Evolutionary conservation across 208 protist species (phyloP).

Genomic region (Willaertia magna): DNA sequence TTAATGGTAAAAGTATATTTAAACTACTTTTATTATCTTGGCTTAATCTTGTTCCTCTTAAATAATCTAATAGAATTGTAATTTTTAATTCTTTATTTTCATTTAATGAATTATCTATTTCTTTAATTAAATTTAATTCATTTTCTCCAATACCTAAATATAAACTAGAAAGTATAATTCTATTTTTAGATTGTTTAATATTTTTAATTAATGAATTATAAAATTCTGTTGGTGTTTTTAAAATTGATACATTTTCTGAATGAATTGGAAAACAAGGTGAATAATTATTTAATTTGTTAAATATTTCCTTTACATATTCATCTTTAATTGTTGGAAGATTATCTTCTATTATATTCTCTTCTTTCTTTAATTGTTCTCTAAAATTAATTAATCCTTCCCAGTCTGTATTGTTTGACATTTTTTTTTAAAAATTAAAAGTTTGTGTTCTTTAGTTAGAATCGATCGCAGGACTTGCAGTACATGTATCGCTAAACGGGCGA

Average conservation of each 20-base stretch:
- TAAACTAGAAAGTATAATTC: constrained; percentile 57
- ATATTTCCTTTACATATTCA: background rate
- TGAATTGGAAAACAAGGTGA: constrained; percentile 25
- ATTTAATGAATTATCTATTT: constrained; percentile 23
- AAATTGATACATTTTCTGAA: constrained; percentile 36
- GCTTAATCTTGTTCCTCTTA: background rate
- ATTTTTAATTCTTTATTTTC: background rate
- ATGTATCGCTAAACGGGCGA: too few species aligned
- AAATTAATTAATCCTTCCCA: too few species aligned
- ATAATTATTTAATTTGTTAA: background rate
- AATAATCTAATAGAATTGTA: background rate
- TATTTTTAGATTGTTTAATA: constrained; percentile 34
- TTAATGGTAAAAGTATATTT: background rate
- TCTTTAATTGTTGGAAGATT: too few species aligned
- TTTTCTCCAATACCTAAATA: constrained; percentile 63
- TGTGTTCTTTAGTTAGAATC: too few species aligned
- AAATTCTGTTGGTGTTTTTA: constrained; percentile 45
- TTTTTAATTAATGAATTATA: constrained; percentile 44
- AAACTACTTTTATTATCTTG: background rate
- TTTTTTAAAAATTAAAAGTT: too few species aligned
- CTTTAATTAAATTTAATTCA: constrained; percentile 41
- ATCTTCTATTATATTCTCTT: too few species aligned
- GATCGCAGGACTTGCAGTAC: too few species aligned
- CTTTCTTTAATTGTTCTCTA: too few species aligned
- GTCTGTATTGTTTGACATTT: too few species aligned